phyloP scores from a whole-genome alignment of 805 yeast genomes.

The Zygotorulaspora danielsina region DNA sequence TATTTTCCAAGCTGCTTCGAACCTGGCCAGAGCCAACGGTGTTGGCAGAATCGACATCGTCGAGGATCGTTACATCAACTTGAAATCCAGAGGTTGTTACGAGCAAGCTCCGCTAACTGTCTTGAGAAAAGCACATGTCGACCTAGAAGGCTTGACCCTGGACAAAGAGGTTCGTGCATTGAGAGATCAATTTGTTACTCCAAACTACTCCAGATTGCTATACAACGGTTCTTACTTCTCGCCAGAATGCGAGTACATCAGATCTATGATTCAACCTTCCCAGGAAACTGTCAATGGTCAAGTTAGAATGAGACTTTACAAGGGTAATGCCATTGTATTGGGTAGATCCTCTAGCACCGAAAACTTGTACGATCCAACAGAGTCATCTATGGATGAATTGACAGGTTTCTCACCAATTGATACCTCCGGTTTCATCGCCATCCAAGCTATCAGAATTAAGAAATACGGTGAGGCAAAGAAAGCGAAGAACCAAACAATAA shows the following conservation, averaged over 20 bases:
- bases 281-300: slow-evolving; percentile 94
- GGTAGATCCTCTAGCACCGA: slow-evolving; percentile 96
- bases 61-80: slow-evolving; percentile 97
- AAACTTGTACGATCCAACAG: slow-evolving; percentile 95
- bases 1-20: slow-evolving; percentile 85
- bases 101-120: slow-evolving; percentile 98
- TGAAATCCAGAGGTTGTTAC: slow-evolving; percentile 98
- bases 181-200: slow-evolving; percentile 94
- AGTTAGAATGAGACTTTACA: slow-evolving; percentile 90
- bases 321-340: slow-evolving; percentile 76
- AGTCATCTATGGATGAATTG: slow-evolving; percentile 98
- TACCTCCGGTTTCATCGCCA: slow-evolving; percentile 95
- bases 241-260: slow-evolving; percentile 95
- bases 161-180: slow-evolving; percentile 97
- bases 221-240: slow-evolving; percentile 98
- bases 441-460: slow-evolving; percentile 96
- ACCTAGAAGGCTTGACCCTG: slow-evolving; percentile 91
- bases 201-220: slow-evolving; percentile 80
- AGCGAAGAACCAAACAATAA: slow-evolving; percentile 56
- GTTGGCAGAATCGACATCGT: slow-evolving; percentile 99
- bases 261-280: slow-evolving; percentile 90
- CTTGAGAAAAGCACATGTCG: slow-evolving; percentile 91
- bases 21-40: slow-evolving; percentile 97
- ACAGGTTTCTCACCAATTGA: slow-evolving; percentile 97
- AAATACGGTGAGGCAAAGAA: slow-evolving; percentile 95